Evolutionary conservation across 2,329 filamentous ascomycete genomes (phyloP).

Genomic region (Alternaria hordeiaustralica): DNA sequence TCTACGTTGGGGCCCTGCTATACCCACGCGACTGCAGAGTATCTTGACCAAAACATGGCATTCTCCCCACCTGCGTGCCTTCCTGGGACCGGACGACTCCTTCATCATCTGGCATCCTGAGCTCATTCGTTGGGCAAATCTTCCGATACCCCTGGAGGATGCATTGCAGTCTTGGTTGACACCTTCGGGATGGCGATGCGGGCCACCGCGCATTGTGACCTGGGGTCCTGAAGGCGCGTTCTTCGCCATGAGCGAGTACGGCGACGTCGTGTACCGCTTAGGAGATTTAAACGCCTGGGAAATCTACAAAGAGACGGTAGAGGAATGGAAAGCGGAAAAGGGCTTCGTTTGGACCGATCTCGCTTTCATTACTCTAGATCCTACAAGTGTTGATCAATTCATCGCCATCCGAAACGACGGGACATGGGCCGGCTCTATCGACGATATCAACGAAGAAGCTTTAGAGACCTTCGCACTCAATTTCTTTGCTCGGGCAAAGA

Average conservation of each 20-base stretch:
- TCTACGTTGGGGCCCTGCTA: conserved; percentile 37
- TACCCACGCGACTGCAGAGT: conserved; percentile 28
- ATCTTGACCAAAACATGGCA: conserved; percentile 36
- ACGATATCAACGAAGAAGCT: conserved; percentile 43
- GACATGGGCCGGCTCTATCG: conserved; percentile 46
- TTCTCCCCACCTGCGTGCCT: conserved; percentile 38
- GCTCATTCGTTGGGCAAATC: conserved; percentile 40
- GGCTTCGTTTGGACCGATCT: conserved; percentile 42
- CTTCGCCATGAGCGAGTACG: conserved; percentile 48
- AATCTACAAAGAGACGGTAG: conserved; percentile 43
- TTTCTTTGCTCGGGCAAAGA: conserved; percentile 33
- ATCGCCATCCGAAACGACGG: conserved; percentile 43
- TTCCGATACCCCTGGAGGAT: conserved; percentile 38
- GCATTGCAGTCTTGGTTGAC: conserved; percentile 45
- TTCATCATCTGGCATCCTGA: conserved; percentile 47
- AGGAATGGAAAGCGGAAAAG: conserved; percentile 43
- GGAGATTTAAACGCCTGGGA: conserved; percentile 35
- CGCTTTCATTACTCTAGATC: conserved; percentile 40
- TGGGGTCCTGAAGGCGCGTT: conserved; percentile 43
- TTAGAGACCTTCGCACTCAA: conserved; percentile 40
- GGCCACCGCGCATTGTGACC: conserved; percentile 40
- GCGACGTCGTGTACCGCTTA: conserved; percentile 36
- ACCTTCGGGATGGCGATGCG: conserved; percentile 46
- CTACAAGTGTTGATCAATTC: conserved; percentile 41
- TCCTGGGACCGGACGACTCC: conserved; percentile 37